Evolutionary conservation across 1,284 basidiomycete genomes (phyloP), one percentile per base, ranked within the genome.

Genomic region (Melampsora americana): DNA sequence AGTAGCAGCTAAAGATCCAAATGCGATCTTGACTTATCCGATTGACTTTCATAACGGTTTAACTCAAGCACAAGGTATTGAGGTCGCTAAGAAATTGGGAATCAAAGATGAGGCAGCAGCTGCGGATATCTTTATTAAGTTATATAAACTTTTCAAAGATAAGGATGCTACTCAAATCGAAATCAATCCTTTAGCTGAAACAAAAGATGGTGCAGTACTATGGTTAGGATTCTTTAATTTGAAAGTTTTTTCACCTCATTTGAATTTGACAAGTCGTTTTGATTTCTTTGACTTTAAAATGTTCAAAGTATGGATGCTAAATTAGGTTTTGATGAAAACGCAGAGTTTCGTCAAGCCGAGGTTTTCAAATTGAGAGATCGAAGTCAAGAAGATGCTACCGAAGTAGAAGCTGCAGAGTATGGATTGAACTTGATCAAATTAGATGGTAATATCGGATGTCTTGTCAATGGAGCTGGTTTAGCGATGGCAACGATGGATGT

Each of bases 401-500:
- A 99, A 84, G 95, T 90, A 90, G 85, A 92, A 90, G 84, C 84
- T 11, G 84, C 83, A 77, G 82, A 84, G 84, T 92, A 92, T 80
- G 91, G 93, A 82, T 87, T 99, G 82, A 99, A 97, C 87, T 98
- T 98, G 84, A 99, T 99, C 88, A 98, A 99, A 86, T 90, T 99
- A 67, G 96, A 99, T 83, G 96, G 96, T 50, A 92, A 89, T 85
- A 91, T 99, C 79, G 96, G 96, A 59, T 99, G 96, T 85, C 87
- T 99, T 77, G 96, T 99, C 79, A 99, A 99, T 83, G 96, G 96
- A 81, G 96, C 96, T 77, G 96, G 96, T 83, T 87, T 99, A 78
- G 96, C 96, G 71, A 99, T 99, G 96, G 96, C 96, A 39, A 99
- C 96, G 71, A 99, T 99, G 95, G 96, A 99, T 82, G 95, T 99